Base-by-base conservation (phyloP, 2,329 filamentous ascomycete genomes). In the Zasmidium cellare region DNA sequence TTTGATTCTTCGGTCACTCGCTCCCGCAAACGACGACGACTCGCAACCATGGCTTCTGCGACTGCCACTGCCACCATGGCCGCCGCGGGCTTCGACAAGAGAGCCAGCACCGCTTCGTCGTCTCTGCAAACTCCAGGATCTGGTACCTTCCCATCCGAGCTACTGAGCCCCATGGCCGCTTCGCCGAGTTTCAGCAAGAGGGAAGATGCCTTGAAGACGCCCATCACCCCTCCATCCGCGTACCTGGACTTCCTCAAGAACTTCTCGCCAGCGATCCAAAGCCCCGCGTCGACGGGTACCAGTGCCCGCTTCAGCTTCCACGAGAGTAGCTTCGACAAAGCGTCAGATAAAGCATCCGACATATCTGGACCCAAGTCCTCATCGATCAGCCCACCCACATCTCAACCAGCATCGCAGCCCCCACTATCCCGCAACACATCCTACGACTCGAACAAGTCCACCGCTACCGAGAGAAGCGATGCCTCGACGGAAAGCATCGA, bases 221-320 rank as follows among this genome's bases (percentile, higher is more conserved):
- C 92, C 50, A 96, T 97, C 74, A 96, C 90, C 52, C 93, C 93
- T 53, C 93, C 93, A 2, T 81, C 84, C 20, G 92, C 93, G 57
- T 97, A 97, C 73, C 88, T 91, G 65, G 92, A 97, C 71, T 97
- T 97, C 72, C 86, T 97, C 62, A 93, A 92, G 77, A 87, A 87
- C 59, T 86, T 96, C 76, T 88, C 84, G 1, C 84, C 84, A 0
- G 80, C 88, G 18, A 80, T 92, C 58, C 85, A 87, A 71, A 91
- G 87, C 62, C 89, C 90, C 9, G 77, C 84, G 48, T 80, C 84
- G 49, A 83, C 87, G 44, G 77, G 79, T 51, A 81, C 81, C 67
- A 82, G 83, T 62, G 80, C 67, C 72, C 73, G 70, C 61, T 80
- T 81, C 66, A 77, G 75, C 65, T 80, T 80, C 66, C 72, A 74